phyloP scores from a whole-genome alignment of 805 yeast genomes.

The Yamadazyma olivae region DNA sequence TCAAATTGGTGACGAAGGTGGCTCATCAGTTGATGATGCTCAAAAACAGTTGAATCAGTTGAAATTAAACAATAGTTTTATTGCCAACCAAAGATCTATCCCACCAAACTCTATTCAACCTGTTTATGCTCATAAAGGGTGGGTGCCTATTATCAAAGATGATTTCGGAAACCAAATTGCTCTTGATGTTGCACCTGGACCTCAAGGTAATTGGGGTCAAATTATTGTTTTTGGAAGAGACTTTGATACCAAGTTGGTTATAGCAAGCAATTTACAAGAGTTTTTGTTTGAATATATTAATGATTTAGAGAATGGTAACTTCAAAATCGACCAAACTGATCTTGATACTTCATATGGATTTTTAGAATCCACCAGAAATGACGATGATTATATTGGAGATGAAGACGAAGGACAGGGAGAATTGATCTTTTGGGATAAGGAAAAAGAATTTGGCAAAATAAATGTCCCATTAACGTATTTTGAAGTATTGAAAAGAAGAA shows the following conservation, averaged over 20 bases:
- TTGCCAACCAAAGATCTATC: slow-evolving; percentile 33
- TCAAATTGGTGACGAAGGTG: slow-evolving; percentile 9
- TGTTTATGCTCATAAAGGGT: slow-evolving; percentile 32
- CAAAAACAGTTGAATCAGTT: slow-evolving; percentile 9
- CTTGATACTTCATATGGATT: slow-evolving; percentile 32
- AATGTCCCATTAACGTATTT: slow-evolving; percentile 35
- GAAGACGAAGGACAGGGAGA: slow-evolving; percentile 46
- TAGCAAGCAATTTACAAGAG: slow-evolving; percentile 37
- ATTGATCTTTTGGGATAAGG: slow-evolving; percentile 35
- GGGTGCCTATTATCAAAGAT: slow-evolving; percentile 42
- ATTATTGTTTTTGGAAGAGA: slow-evolving; percentile 43
- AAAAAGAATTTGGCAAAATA: slow-evolving; percentile 27
- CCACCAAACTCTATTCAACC: slow-evolving; percentile 39
- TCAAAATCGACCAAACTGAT: slow-evolving; percentile 34
- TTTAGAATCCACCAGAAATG: slow-evolving; percentile 35
- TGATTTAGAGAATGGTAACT: slow-evolving; percentile 43
- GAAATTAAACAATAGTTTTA: slow-evolving; percentile 20
- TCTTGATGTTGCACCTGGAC: slow-evolving; percentile 39
- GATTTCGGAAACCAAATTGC: slow-evolving; percentile 43
- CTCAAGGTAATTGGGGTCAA: slow-evolving; percentile 40
- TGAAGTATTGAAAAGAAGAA: slow-evolving; percentile 40
- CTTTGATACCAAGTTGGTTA: slow-evolving; percentile 40
- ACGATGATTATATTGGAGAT: slow-evolving; percentile 41
- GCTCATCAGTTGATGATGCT: slow-evolving; percentile 16
- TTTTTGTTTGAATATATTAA: slow-evolving; percentile 34